Evolutionary conservation across 768 basidiomycete genomes (phyloP), one percentile per base, ranked within the genome.

Genomic region (Gymnopilus dilepis): DNA sequence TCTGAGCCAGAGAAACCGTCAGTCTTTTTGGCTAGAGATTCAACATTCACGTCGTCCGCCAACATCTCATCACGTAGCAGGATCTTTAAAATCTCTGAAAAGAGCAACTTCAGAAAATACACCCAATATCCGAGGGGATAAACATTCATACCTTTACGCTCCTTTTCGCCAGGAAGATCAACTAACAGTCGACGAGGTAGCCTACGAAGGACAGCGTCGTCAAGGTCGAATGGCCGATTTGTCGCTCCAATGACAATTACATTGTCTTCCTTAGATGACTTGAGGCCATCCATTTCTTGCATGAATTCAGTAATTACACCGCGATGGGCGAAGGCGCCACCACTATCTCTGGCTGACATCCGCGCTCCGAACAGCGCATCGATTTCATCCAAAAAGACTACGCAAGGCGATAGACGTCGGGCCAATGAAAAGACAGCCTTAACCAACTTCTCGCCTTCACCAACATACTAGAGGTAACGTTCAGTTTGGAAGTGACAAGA

Each of bases 211-310:
- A 98, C 92, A 15, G 96, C 95, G 74, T 97, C 95, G 69, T 95
- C 93, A 31, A 95, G 77, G 69, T 95, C 93, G 68, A 94, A 95
- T 0, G 93, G 93, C 65, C 95, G 76, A 73, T 98, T 98, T 2
- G 96, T 97, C 1, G 95, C 95, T 40, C 96, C 95, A 54, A 98
- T 94, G 51, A 98, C 89, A 58, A 97, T 89, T 59, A 97, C 87
- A 63, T 86, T 86, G 64, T 92, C 87, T 56, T 94, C 91, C 64
- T 83, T 84, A 28, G 87, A 89, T 8, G 91, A 85, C 71, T 87
- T 91, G 60, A 98, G 77, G 2, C 95, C 95, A 68, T 98, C 95
- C 95, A 98, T 97, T 72, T 97, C 94, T 70, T 93, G 92, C 92
- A 95, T 94, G 73, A 94, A 94, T 73, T 95, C 92, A 9, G 93